Evolutionary conservation across 257 asterid genomes (phyloP).

Genomic region (Penstemon davidsonii): DNA sequence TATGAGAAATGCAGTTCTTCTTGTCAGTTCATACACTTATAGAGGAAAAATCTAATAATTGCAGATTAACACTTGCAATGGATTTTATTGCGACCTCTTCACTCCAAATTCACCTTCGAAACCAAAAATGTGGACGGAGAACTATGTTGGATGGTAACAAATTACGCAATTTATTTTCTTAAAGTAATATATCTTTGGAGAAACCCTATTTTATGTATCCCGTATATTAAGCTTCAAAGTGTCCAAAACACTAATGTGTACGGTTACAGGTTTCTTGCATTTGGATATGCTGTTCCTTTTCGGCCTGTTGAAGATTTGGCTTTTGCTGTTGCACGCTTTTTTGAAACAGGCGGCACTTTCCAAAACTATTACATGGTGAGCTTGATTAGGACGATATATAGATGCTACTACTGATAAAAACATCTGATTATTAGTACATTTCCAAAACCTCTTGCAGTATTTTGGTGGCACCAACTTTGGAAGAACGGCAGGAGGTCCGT

Average conservation of each 20-base stretch:
- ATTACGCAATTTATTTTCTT: not conserved
- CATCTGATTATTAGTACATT: not conserved
- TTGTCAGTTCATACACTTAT: constrained; percentile 6
- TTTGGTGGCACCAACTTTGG: constrained; percentile 93
- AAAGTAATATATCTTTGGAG: not conserved
- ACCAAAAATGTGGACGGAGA: constrained; percentile 89
- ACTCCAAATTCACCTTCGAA: constrained; percentile 65
- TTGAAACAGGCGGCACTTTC: constrained; percentile 80
- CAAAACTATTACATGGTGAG: constrained; percentile 88
- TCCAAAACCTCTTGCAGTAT: constrained; percentile 43
- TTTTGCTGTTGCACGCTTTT: constrained; percentile 85
- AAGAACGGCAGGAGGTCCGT: constrained; percentile 81
- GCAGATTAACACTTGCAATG: constrained; percentile 91
- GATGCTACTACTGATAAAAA: constrained; percentile 20
- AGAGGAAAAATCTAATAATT: constrained; percentile 20
- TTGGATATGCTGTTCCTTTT: constrained; percentile 75
- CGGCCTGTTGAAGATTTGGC: constrained; percentile 86
- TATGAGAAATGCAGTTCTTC: constrained; percentile 10
- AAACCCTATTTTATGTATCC: not conserved
- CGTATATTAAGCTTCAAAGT: constrained; percentile 4
- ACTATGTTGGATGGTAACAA: constrained; percentile 73
- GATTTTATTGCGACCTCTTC: constrained; percentile 73
- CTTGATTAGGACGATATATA: constrained; percentile 5
- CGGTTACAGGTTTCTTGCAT: constrained; percentile 68
- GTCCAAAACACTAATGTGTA: constrained; percentile 7